These are phyloP conservation scores for Sporothrix protearum DNA, from an alignment of 2,329 filamentous ascomycete genomes.

Conservation along the genomic window DNA sequence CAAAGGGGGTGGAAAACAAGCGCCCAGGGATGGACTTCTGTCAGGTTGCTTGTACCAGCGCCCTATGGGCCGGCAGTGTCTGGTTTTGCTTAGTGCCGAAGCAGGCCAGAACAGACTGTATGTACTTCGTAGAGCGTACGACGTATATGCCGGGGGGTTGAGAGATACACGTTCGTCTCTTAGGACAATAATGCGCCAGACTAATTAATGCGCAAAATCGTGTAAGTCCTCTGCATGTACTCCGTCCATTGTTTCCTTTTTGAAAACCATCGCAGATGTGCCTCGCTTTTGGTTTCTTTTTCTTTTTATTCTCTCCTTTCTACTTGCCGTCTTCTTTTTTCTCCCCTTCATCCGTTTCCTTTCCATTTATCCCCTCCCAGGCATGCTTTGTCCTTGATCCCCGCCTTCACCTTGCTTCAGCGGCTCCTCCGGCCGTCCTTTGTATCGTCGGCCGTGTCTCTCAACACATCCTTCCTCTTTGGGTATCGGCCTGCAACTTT, in stretches of 20 bases:
- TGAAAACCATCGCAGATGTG: neutral
- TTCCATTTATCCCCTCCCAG: neutral
- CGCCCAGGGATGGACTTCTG: slow-evolving; percentile 6
- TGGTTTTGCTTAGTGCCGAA: slow-evolving; percentile 8
- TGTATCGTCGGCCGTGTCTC: neutral
- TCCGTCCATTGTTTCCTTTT: neutral
- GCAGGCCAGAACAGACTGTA: neutral
- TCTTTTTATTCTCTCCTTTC: neutral
- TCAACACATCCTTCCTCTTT: neutral
- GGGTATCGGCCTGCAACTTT: neutral
- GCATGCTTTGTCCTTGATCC: neutral
- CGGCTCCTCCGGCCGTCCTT: neutral
- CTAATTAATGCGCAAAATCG: neutral
- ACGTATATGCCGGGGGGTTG: neutral
- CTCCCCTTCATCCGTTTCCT: too few species aligned
- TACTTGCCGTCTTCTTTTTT: neutral
- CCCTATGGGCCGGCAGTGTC: neutral
- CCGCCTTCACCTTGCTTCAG: slow-evolving; percentile 1
- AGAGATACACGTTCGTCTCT: neutral
- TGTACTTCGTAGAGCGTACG: neutral
- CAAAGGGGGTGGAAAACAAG: neutral
- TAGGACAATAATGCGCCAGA: neutral
- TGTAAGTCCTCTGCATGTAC: slow-evolving; percentile 9
- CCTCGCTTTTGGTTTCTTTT: neutral
- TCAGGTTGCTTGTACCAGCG: neutral